These are phyloP conservation scores for Colletotrichum lupini DNA, from an alignment of 2,329 filamentous ascomycete species.

Conservation along the genomic window DNA sequence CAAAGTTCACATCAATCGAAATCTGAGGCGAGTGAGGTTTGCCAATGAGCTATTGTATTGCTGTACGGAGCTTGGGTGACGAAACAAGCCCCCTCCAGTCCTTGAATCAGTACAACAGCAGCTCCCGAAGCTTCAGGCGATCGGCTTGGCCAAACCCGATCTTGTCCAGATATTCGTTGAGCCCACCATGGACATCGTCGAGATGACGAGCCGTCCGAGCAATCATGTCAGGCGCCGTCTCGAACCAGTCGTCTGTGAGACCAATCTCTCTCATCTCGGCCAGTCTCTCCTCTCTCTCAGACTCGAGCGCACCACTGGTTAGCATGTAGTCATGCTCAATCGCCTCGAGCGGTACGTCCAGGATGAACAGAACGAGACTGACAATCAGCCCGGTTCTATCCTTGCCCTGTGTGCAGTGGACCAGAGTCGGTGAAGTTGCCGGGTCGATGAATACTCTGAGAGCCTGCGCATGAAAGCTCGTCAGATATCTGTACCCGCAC, in stretches of 20 bases:
- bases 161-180: conserved; percentile 71
- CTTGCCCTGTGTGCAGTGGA: conserved; percentile 92
- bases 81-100: neutral
- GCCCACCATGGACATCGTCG: conserved; percentile 70
- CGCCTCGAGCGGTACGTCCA: conserved; percentile 66
- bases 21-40: conserved; percentile 2
- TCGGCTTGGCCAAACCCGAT: conserved; percentile 67
- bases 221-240: conserved; percentile 75
- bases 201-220: conserved; percentile 67
- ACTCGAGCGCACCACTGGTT: conserved; percentile 68
- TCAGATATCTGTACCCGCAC: neutral
- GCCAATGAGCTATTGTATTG: neutral
- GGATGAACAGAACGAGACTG: conserved; percentile 73
- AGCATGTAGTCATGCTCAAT: conserved; percentile 79
- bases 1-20: conserved; percentile 1
- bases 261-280: conserved; percentile 78
- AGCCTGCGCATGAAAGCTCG: conserved; percentile 43
- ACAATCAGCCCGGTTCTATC: conserved; percentile 83
- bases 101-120: conserved; percentile 52
- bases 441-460: conserved; percentile 60
- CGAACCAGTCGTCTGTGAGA: conserved; percentile 77
- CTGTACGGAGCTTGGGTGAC: neutral
- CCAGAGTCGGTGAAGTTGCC: conserved; percentile 68
- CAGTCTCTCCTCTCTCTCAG: conserved; percentile 72
- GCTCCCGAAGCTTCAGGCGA: conserved; percentile 53